A percentile compares a stretch with the other conserved stretches of the same genome.
Evolutionary conservation across 306 rosid genomes (phyloP).

Genomic region (Leucaena leucocephala): DNA sequence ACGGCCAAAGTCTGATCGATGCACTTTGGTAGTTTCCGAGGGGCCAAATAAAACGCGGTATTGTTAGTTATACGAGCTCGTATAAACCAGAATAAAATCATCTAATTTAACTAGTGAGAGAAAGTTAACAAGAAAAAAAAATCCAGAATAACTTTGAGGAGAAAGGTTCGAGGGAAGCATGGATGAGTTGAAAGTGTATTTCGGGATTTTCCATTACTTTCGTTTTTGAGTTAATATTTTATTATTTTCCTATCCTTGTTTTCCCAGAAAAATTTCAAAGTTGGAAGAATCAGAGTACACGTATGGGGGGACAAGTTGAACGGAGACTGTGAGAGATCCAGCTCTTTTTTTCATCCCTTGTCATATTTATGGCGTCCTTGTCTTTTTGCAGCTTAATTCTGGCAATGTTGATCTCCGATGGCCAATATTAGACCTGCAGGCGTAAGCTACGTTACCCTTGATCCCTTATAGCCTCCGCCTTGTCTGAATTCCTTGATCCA

Average conservation of each 20-base stretch:
- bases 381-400: slow-evolving; percentile 56
- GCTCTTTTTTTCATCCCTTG: slow-evolving; percentile 19
- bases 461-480: neutral
- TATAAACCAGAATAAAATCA: neutral
- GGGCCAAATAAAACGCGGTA: neutral
- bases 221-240: slow-evolving; percentile 17
- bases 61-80: neutral
- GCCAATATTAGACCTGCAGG: slow-evolving; percentile 50
- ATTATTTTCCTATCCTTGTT: slow-evolving; percentile 30
- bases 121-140: neutral
- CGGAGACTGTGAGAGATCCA: slow-evolving; percentile 41
- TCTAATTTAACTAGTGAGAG: neutral
- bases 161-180: slow-evolving; percentile 2
- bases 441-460: slow-evolving; percentile 46
- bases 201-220: neutral
- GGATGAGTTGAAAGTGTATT: slow-evolving; percentile 12
- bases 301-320: slow-evolving; percentile 16
- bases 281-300: slow-evolving; percentile 36
- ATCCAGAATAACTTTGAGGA: neutral
- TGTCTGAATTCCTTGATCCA: slow-evolving; percentile 37
- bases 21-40: slow-evolving; percentile 7
- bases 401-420: slow-evolving; percentile 63
- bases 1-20: neutral
- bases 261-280: slow-evolving; percentile 38
- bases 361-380: slow-evolving; percentile 24